Evolutionary conservation across 2,329 filamentous ascomycete species (phyloP), one percentile per base, ranked within the genome.

Genomic region (Phialemoniopsis sp.): DNA sequence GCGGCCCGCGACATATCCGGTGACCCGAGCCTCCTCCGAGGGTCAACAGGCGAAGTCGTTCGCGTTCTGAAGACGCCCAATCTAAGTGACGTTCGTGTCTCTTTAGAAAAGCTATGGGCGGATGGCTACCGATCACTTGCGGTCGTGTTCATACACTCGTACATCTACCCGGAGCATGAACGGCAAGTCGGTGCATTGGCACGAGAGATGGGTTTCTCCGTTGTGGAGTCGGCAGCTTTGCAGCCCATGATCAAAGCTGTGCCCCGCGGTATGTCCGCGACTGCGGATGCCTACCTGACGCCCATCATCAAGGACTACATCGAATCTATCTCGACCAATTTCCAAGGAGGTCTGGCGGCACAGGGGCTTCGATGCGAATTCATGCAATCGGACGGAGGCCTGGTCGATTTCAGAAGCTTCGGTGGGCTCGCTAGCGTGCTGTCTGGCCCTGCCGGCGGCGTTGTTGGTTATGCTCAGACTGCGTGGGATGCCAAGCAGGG

Each of bases 221-320:
- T 87, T 39, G 82, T 77, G 45, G 60, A 85, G 32, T 82, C 78
- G 40, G 78, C 83, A 46, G 73, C 82, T 52, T 67, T 85, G 31
- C 82, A 85, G 76, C 81, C 81, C 8, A 87, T 86, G 82, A 86
- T 87, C 60, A 87, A 87, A 58, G 64, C 87, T 14, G 76, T 87
- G 2, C 80, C 84, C 4, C 66, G 84, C 50, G 32, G 13, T 16
- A 18, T 17, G 7, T 13, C 19, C 14, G 7, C 32, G 8, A 18
- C 18, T 5, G 32, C 36, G 7, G 36, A 43, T 17, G 31, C 39
- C 40, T 43, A 45, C 38, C 35, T 15, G 15, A 33, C 34, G 13
- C 18, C 41, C 2, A 21, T 32, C 7, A 33, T 36, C 12, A 29
- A 34, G 2, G 38, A 43, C 16, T 46, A 39, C n/a, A 32, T 26